Evolutionary conservation across 495 filamentous ascomycete species (phyloP), one percentile per base, ranked within the genome.

Genomic region (Venustampulla echinocandica): DNA sequence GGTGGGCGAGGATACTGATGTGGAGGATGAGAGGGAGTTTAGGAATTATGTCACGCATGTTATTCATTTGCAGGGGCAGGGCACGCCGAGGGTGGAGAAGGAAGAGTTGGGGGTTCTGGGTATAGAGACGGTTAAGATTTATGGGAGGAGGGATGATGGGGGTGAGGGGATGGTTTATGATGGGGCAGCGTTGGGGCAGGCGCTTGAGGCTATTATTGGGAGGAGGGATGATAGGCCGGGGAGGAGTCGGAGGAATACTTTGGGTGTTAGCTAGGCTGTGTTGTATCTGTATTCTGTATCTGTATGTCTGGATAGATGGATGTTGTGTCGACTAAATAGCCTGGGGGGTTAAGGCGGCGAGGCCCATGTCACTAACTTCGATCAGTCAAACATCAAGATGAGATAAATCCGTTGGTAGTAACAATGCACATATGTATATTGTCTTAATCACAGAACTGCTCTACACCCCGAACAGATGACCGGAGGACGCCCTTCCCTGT

Each of bases 31-130:
- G 59, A 19, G 49, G 15, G 32, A 60, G 25, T 74, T 64, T 45
- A 61, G 59, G 19, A 55, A 52, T 19, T 94, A 92, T 58, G 80
- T 97, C 2, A 94, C 82, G 13, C 88, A 96, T 63, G 61, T 97
- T 9, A 66, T 97, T 9, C 82, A 95, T 54, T 63, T 96, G 6
- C 84, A 89, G 13, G 85, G 84, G 0, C 64, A 72, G 2, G 82
- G 76, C 0, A 79, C 78, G 33, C 92, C 92, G 0, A 58, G 49
- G 10, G 84, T 95, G 2, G 79, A 95, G 54, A 76, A 66, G 38
- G 72, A 72, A 14, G 72, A 76, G 44, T 67, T 96, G 38, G 61
- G 64, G 4, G 60, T 62, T 25, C 64, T 84, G 61, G 88, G 92
- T 0, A 82, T 97, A 34, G 82, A 85, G 53, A 79, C 77, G 18